phyloP scores from a whole-genome alignment of 2,329 filamentous ascomycete species.

The Myriosclerotinia duriaeana region DNA sequence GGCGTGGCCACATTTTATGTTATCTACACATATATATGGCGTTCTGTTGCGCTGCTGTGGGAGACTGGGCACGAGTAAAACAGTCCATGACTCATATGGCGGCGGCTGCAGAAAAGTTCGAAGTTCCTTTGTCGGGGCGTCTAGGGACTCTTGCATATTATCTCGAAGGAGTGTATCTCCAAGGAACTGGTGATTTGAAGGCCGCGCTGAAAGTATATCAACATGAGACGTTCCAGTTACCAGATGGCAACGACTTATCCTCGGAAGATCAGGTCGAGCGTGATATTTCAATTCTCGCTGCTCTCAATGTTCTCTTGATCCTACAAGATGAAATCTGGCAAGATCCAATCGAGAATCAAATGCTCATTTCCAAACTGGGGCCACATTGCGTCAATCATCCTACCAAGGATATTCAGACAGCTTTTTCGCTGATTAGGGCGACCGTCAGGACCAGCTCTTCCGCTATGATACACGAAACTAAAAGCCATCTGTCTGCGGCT shows the following conservation, averaged over 20 bases:
- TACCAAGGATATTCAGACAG: constrained; percentile 73
- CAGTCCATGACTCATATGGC: constrained; percentile 32
- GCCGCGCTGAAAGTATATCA: constrained; percentile 67
- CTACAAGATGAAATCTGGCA: constrained; percentile 61
- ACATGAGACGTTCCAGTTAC: constrained; percentile 57
- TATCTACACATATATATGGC: constrained; percentile 40
- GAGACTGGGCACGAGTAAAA: constrained; percentile 38
- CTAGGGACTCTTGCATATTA: constrained; percentile 50
- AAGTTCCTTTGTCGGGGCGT: constrained; percentile 32
- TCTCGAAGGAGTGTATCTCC: constrained; percentile 71
- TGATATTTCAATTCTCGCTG: constrained; percentile 65
- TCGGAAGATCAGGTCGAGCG: constrained; percentile 53
- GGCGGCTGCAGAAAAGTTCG: constrained; percentile 30
- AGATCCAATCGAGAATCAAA: constrained; percentile 57
- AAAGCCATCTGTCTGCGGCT: constrained; percentile 72
- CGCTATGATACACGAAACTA: constrained; percentile 71
- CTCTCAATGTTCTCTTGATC: constrained; percentile 70
- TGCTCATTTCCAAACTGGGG: constrained; percentile 64
- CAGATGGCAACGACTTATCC: constrained; percentile 42
- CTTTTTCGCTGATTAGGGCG: constrained; percentile 73
- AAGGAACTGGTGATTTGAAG: constrained; percentile 73
- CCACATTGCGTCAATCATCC: constrained; percentile 66
- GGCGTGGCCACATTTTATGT: constrained; percentile 39
- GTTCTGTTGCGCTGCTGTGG: constrained; percentile 36
- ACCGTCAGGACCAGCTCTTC: constrained; percentile 61